Base-by-base conservation (phyloP, 768 basidiomycete genomes). In the Lentinula boryana region DNA sequence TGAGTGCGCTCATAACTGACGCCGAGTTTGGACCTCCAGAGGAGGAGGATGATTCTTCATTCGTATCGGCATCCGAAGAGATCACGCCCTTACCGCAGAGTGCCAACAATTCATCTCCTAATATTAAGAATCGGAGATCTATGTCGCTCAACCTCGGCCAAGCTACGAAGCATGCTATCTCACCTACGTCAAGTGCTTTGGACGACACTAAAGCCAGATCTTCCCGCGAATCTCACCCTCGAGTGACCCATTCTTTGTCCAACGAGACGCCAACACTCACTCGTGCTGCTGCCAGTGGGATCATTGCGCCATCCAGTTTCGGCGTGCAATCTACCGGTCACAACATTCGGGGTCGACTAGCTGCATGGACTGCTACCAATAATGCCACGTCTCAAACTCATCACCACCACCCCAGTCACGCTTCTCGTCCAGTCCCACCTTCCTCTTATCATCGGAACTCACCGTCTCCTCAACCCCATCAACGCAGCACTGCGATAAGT, bases 1-100 rank as follows among this genome's bases (percentile, higher is more conserved):
- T 86, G 43, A 91, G 89, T 67, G 83, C 86, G 3, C 76, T 90
- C 35, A 73, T 88, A 43, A 82, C 81, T 9, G 89, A 90, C 64
- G 79, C 83, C 3, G 87, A 89, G 62, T 86, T 85, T 68, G 77
- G 76, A 38, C 84, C 83, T 78, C 74, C 83, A 10, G 88, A 89
- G 68, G 87, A 88, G 68, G 87, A 88, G 69, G 80, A 83, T 18
- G 76, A 79, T 44, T 76, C 72, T 56, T 63, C 71, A 33, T 64
- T 64, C 60, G 50, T 65, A 12, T 69, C 66, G 18, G 64, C 64
- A 54, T 62, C 58, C 50, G 44, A 56, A 62, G 64, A 60, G 15
- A 16, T 56, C 38, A 23, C 62, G 6, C 54, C 63, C n/a, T 13
- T 52, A 16, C 55, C 62, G 35, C 68, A 66, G 12, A 48, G 6